phyloP scores from a whole-genome alignment of 2,329 filamentous ascomycete genomes.

The Paramyrothecium roridum region DNA sequence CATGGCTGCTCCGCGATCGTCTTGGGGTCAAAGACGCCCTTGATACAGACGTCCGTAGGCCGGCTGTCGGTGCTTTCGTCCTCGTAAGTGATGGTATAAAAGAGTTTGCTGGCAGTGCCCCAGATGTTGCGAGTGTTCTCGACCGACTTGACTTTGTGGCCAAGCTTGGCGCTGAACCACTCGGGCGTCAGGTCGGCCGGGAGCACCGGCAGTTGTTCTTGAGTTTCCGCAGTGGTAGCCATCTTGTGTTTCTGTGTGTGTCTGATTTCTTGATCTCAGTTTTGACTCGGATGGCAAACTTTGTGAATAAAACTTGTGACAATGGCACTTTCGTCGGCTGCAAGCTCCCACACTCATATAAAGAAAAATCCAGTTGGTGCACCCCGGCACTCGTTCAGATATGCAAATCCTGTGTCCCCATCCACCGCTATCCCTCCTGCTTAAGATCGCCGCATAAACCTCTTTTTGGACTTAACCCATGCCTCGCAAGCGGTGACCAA shows the following conservation, averaged over 20 bases:
- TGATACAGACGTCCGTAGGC: slow-evolving; percentile 25
- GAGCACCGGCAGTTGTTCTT: slow-evolving; percentile 14
- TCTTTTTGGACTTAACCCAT: too few relatives aligned
- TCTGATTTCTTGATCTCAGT: neutral
- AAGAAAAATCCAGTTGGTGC: too few relatives aligned
- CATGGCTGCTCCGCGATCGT: slow-evolving; percentile 23
- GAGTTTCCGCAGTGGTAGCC: slow-evolving; percentile 2
- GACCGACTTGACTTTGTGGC: slow-evolving; percentile 13
- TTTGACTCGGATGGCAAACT: too few relatives aligned
- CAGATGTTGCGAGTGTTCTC: slow-evolving; percentile 21
- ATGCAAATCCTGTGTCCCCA: too few relatives aligned
- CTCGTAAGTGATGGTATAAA: slow-evolving; percentile 22
- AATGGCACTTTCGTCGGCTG: too few relatives aligned
- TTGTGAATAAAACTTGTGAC: too few relatives aligned
- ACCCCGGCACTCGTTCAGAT: too few relatives aligned
- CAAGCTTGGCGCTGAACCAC: slow-evolving; percentile 18
- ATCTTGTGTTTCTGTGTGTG: slow-evolving; percentile 4
- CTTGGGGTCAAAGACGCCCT: slow-evolving; percentile 33
- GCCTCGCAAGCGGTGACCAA: too few relatives aligned
- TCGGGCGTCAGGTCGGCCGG: slow-evolving; percentile 14
- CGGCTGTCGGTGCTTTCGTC: slow-evolving; percentile 10
- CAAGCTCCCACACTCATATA: too few relatives aligned
- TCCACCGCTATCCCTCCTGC: too few relatives aligned
- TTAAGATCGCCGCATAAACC: too few relatives aligned
- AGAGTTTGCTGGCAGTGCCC: slow-evolving; percentile 24